Evolutionary conservation across 495 filamentous ascomycete genomes (phyloP), one percentile per base, ranked within the genome.

Genomic region (Achaetomiella virescens): DNA sequence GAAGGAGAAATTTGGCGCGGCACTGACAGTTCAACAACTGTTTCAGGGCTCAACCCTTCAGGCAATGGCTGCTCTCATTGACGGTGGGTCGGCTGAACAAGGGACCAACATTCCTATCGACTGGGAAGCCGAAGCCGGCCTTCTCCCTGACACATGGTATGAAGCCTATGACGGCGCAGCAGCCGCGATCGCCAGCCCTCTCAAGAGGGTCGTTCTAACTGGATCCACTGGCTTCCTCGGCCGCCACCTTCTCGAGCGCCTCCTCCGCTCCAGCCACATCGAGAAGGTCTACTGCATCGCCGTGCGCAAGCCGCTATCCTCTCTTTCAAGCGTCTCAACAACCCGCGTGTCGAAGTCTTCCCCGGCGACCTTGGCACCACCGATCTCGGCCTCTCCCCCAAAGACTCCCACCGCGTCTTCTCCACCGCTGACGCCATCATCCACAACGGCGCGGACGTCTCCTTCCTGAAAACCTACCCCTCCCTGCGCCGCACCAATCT

Each of bases 401-500:
- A 42, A 0, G 65, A 73, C 0, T 58, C 56, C 11, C 11, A 10
- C 1, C 45, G 31, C 0, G n/a, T 41, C 38, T 41, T 41, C 59
- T 84, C 1, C 73, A 67, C 27, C 27, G 27, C 27, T 5, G 27
- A 31, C 27, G 27, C 27, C 27, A 31, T 31, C 27, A 31, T 31
- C 27, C 27, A 31, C 21, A 14, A 14, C 5, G 37, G 48, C 2
- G 73, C 67, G 0, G 70, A 82, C 42, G 55, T 55, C 6, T 80
- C 77, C 3, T 73, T 74, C 61, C 59, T 77, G 54, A 75, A 81
- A 12, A 65, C 60, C 5, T 85, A 82, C 62, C 45, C 54, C 6
- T 57, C 69, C 0, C 67, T 84, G 2, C 63, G 69, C 3, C 15
- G 51, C 0, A 42, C 63, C 27, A 85, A 84, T 46, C 52, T 81